Conservation (phyloP, 2,329 filamentous ascomycete genomes). For the Metarhizium anisopliae region DNA sequence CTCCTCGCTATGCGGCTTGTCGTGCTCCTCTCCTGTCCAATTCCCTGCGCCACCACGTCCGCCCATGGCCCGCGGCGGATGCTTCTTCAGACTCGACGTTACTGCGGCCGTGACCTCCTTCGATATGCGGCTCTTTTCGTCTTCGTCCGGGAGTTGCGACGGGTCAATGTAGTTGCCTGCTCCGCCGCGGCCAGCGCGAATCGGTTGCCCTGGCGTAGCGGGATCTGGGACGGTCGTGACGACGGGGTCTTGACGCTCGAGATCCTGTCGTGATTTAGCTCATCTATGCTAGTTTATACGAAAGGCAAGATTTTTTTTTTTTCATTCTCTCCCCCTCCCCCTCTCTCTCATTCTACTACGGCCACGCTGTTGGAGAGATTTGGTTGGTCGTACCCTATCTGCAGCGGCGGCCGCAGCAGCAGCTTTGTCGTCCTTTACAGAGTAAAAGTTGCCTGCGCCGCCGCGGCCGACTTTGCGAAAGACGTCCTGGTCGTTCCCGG, state of each 20-base stretch:
- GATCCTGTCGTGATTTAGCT: constrained; percentile 18
- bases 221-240: background rate
- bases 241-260: constrained; percentile 26
- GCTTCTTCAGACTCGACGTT: constrained; percentile 19
- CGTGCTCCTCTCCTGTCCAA: constrained; percentile 28
- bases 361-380: too few relatives aligned
- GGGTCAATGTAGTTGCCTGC: constrained; percentile 49
- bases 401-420: constrained; percentile 17
- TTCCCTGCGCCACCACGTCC: constrained; percentile 53
- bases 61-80: constrained; percentile 13
- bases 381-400: constrained; percentile 3
- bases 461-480: constrained; percentile 49
- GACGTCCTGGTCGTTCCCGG: constrained; percentile 27
- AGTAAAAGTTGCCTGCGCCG: constrained; percentile 55
- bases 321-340: too few relatives aligned
- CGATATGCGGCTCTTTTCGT: constrained; percentile 24
- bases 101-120: constrained; percentile 25
- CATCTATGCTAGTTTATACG: background rate
- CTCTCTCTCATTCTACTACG: too few relatives aligned
- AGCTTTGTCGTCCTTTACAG: constrained; percentile 41
- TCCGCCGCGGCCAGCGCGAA: constrained; percentile 28
- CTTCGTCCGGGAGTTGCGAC: constrained; percentile 21
- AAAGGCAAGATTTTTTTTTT: background rate
- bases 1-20: constrained; percentile 13
- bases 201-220: constrained; percentile 10